Evolutionary conservation across 306 rosid genomes (phyloP).

Genomic region (Leucaena leucocephala): DNA sequence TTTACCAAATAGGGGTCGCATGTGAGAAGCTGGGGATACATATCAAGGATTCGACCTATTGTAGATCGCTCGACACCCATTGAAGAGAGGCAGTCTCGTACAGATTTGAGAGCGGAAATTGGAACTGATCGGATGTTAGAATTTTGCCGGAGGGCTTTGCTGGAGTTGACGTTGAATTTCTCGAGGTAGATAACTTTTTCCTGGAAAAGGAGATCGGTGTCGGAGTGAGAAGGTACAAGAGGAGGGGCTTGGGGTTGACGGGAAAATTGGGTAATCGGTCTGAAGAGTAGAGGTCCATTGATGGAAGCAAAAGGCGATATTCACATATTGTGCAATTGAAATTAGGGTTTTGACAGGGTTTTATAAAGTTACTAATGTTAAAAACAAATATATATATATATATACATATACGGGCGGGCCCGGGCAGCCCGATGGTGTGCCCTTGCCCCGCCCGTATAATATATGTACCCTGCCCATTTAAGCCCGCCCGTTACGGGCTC

Average conservation of each 20-base stretch:
- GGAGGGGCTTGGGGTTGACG: conserved; percentile 31
- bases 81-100: conserved; percentile 63
- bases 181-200: conserved; percentile 69
- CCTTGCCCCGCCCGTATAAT: no score
- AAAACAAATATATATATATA: no score
- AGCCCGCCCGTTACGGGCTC: no score
- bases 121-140: conserved; percentile 62
- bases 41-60: conserved; percentile 77
- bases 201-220: conserved; percentile 70
- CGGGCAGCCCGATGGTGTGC: no score
- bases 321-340: background rate
- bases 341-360: conserved; percentile 43
- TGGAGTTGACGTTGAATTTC: conserved; percentile 57
- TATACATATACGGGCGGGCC: no score
- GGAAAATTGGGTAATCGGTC: conserved; percentile 34
- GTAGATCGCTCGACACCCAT: conserved; percentile 63
- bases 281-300: conserved; percentile 17
- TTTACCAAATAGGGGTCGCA: conserved; percentile 60
- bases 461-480: no score
- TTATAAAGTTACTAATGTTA: no score
- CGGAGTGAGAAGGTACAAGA: conserved; percentile 22
- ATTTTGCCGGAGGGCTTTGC: conserved; percentile 64
- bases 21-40: conserved; percentile 75
- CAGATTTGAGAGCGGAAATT: conserved; percentile 59
- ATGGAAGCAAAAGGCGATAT: background rate